Percentiles rank a stretch among this genome's conserved stretches.
phyloP scores from a whole-genome alignment of 441 rosid species.

The Viola pubescens region DNA sequence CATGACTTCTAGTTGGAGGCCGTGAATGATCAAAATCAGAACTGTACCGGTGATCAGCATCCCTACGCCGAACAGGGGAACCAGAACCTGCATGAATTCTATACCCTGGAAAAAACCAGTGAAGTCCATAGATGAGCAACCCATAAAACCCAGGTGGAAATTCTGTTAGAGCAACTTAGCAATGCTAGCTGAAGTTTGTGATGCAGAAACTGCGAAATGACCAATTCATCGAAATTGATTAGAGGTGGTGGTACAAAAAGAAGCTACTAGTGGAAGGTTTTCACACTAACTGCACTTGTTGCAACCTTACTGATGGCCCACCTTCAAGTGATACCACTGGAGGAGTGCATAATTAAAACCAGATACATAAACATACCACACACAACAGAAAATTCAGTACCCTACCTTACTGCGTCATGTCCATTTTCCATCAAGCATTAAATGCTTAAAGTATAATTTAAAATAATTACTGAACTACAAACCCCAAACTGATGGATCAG shows the following conservation, averaged over 20 bases:
- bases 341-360: conserved; percentile 19
- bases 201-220: conserved; percentile 23
- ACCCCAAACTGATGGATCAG: conserved; percentile 19
- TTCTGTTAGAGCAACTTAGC: conserved; percentile 14
- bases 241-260: conserved; percentile 11
- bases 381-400: conserved; percentile 18
- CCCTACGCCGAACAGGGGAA: conserved; percentile 59
- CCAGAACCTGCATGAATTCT: conserved; percentile 67
- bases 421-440: conserved; percentile 25
- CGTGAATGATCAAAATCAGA: conserved; percentile 51
- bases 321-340: conserved; percentile 7
- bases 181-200: conserved; percentile 13
- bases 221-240: conserved; percentile 19
- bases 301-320: conserved; percentile 19
- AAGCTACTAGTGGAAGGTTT: conserved; percentile 7
- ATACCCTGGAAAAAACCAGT: conserved; percentile 50
- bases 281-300: conserved; percentile 15
- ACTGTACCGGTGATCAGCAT: conserved; percentile 43
- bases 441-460: conserved; percentile 7
- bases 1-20: conserved; percentile 43
- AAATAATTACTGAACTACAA: conserved; percentile 15
- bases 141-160: conserved; percentile 13
- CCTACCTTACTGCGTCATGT: conserved; percentile 22
- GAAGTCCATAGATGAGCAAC: conserved; percentile 26
- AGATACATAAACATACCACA: conserved; percentile 19